Evolutionary conservation across 2,329 filamentous ascomycete species (phyloP).

Genomic region (Hypoxylon sp.): DNA sequence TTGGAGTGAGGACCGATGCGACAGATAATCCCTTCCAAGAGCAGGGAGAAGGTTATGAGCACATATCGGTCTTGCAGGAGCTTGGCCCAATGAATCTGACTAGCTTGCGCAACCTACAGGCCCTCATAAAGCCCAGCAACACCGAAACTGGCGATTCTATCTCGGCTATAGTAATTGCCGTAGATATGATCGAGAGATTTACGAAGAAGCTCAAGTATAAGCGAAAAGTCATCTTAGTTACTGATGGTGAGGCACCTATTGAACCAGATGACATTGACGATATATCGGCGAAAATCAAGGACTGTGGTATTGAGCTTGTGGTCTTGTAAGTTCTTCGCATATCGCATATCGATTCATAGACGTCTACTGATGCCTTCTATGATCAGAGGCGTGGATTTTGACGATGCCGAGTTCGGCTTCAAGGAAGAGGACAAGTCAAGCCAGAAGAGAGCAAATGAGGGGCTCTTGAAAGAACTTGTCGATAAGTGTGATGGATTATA

Average conservation of each 20-base stretch:
- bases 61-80: conserved; percentile 85
- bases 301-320: conserved; percentile 81
- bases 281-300: conserved; percentile 81
- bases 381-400: conserved; percentile 88
- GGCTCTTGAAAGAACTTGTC: conserved; percentile 73
- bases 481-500: conserved; percentile 80
- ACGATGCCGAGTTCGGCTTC: conserved; percentile 89
- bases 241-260: conserved; percentile 82
- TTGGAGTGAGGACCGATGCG: conserved; percentile 86
- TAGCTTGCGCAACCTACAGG: conserved; percentile 75
- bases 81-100: conserved; percentile 74
- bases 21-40: conserved; percentile 78
- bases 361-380: conserved; percentile 35
- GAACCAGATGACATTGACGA: conserved; percentile 79
- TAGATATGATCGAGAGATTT: conserved; percentile 85
- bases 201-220: conserved; percentile 88
- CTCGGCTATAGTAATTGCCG: conserved; percentile 87
- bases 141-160: conserved; percentile 84
- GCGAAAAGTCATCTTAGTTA: conserved; percentile 86
- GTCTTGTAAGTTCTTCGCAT: conserved; percentile 76
- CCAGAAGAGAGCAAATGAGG: conserved; percentile 83
- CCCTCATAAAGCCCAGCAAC: conserved; percentile 75
- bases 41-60: conserved; percentile 80
- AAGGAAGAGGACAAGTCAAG: conserved; percentile 89
- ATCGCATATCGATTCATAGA: too few species aligned